Evolutionary conservation across 192 early-diverging fungal species (phyloP).

Genomic region (Podila horticola): DNA sequence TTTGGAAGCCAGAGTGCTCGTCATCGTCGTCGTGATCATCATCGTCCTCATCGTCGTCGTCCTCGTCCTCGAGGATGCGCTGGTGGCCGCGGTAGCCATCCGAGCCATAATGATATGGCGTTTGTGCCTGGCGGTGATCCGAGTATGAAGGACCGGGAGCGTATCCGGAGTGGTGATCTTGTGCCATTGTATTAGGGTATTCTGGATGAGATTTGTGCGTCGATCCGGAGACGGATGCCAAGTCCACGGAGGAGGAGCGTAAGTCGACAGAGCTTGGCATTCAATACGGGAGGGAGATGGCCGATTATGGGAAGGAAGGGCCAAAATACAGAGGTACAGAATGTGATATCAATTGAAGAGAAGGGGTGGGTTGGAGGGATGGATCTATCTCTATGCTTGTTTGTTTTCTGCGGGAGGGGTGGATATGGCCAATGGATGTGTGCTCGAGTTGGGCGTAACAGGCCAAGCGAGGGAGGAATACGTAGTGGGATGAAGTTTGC

Average conservation of each 20-base stretch:
- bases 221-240: constrained; percentile 14
- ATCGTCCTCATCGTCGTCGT: constrained; percentile 30
- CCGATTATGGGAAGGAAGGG: constrained; percentile 7
- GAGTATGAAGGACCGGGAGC: not conserved
- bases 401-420: not conserved
- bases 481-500: constrained; percentile 23
- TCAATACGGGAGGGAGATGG: constrained; percentile 11
- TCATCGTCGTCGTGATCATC: constrained; percentile 38
- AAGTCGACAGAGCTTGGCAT: constrained; percentile 42
- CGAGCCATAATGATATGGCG: not conserved
- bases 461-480: constrained; percentile 21
- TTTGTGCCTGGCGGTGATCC: not conserved
- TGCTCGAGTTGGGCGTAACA: constrained; percentile 1
- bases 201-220: not conserved
- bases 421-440: not conserved
- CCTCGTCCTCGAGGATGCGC: constrained; percentile 20
- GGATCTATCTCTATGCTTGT: not conserved
- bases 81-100: constrained; percentile 19
- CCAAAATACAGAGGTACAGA: not conserved
- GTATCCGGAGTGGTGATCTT: not conserved
- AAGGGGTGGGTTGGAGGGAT: not conserved
- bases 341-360: not conserved
- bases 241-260: constrained; percentile 11
- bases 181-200: not conserved
- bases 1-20: constrained; percentile 25